Evolutionary conservation across 129 eudicot species (phyloP).

Genomic region (Logfia minima): DNA sequence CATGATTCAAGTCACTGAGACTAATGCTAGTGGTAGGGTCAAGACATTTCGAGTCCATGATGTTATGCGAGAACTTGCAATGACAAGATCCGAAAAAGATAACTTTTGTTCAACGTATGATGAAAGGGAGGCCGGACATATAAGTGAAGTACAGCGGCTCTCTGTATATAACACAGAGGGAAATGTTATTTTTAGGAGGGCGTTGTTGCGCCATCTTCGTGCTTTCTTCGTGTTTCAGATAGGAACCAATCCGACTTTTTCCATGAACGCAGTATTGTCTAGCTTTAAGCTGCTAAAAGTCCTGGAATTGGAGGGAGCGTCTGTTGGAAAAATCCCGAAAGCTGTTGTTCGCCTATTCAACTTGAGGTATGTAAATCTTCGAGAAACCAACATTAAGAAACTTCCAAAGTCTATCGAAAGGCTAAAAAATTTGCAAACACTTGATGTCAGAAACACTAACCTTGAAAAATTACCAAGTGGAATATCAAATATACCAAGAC

Average conservation of each 20-base stretch:
- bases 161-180: slow-evolving; percentile 40
- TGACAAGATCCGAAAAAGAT: slow-evolving; percentile 44
- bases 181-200: slow-evolving; percentile 30
- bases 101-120: slow-evolving; percentile 46
- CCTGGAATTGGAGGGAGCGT: slow-evolving; percentile 48
- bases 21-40: slow-evolving; percentile 53
- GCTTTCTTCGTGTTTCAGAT: slow-evolving; percentile 52
- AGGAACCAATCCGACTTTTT: slow-evolving; percentile 34
- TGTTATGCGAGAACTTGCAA: slow-evolving; percentile 54
- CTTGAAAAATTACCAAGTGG: slow-evolving; percentile 50
- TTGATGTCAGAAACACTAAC: slow-evolving; percentile 51
- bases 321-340: slow-evolving; percentile 38
- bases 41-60: slow-evolving; percentile 54
- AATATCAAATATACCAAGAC: slow-evolving; percentile 41
- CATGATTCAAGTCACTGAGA: slow-evolving; percentile 63
- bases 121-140: slow-evolving; percentile 27
- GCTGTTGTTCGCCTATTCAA: slow-evolving; percentile 39
- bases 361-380: slow-evolving; percentile 58
- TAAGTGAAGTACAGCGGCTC: slow-evolving; percentile 38
- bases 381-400: slow-evolving; percentile 41
- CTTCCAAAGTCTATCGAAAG: slow-evolving; percentile 53
- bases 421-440: slow-evolving; percentile 59
- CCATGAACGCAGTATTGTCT: slow-evolving; percentile 33
- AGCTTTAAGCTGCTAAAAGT: slow-evolving; percentile 51
- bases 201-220: slow-evolving; percentile 43